Evolutionary conservation across 2,329 filamentous ascomycete genomes (phyloP), one percentile per base, ranked within the genome.

Genomic region (Cytospora piceicola): DNA sequence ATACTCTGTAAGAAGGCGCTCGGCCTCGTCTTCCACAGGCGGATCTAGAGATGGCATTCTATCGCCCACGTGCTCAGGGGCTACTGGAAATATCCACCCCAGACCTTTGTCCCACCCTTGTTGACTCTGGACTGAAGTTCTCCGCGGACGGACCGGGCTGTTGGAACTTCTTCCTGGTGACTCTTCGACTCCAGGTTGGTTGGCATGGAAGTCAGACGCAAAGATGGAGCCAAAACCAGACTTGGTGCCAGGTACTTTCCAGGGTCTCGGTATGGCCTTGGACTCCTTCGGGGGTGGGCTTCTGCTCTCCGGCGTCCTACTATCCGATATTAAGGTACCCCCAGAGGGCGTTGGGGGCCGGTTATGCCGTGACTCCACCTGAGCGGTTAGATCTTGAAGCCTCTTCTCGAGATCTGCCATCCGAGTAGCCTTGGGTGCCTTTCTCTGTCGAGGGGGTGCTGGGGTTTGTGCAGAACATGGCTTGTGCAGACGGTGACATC

Each of bases 331-430:
- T 1, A 7, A 5, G 5, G 36, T 42, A 15, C 27, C 34, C 4
- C 68, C 67, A 7, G 70, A 66, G 20, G 70, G 71, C 42, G 64
- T 68, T n/a, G 68, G 68, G 56, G 63, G 69, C 61, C 63, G 68
- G 54, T 39, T 62, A 27, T 67, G 63, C 22, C 52, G 61, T 65
- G 71, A 71, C 67, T 78, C 76, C 52, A 83, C 76, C 58, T 81
- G 79, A 1, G 79, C 79, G 3, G 80, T 82, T 63, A 84, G 74
- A 71, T 83, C 80, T 66, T 83, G 77, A 1, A 84, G 76, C 1
- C 82, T 77, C 71, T 80, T 80, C 72, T 84, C 82, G 14, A 84
- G 76, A 72, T 83, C 81, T 22, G 82, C 78, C 51, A 84, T 81
- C 56, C 81, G 76, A 22, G 80, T 83, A 20, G 81, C 75, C 72